Evolutionary conservation across 192 early-diverging fungal species (phyloP).

Genomic region (Coemansia sp.): DNA sequence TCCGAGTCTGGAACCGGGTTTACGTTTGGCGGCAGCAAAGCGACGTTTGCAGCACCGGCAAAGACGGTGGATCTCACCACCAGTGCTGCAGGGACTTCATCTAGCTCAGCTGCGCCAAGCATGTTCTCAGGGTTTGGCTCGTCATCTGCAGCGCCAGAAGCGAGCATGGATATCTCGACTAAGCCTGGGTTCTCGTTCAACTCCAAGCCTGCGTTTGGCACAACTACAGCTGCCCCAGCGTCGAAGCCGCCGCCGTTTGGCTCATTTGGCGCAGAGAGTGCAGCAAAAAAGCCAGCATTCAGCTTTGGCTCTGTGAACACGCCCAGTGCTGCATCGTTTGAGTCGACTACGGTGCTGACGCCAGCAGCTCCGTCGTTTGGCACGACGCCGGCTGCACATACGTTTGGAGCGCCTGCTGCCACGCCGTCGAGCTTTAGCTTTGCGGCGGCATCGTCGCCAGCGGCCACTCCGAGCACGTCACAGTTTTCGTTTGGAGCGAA

Average conservation of each 20-base stretch:
- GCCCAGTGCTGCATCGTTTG: conserved; percentile 46
- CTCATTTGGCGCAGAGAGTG: conserved; percentile 7
- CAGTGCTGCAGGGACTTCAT: conserved; percentile 4
- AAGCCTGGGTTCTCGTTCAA: conserved; percentile 7
- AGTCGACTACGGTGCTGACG: conserved; percentile 30
- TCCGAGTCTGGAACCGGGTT: conserved; percentile 3
- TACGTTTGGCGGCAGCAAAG: conserved; percentile 15
- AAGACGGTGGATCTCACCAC: conserved; percentile 38
- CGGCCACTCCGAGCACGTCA: conserved; percentile 25
- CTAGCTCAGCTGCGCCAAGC: conserved; percentile 5
- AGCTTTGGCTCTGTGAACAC: conserved; percentile 34
- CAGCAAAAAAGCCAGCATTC: conserved; percentile 30
- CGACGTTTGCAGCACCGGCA: conserved; percentile 14
- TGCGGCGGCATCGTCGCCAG: conserved; percentile 29
- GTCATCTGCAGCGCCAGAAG: conserved; percentile 4
- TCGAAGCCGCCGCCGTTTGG: conserved; percentile 16
- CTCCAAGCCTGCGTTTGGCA: conserved; percentile 10
- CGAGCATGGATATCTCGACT: conserved; percentile 9
- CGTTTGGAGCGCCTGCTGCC: conserved; percentile 39
- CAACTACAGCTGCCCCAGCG: neutral
- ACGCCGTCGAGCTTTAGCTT: conserved; percentile 41
- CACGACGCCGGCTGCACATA: conserved; percentile 11
- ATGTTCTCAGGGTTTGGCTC: conserved; percentile 14
- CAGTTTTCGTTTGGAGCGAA: conserved; percentile 28
- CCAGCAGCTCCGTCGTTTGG: conserved; percentile 37